Base-by-base conservation (phyloP, 225 moss, liverwort and hornwort species). In the Takakia lepidozioides region DNA sequence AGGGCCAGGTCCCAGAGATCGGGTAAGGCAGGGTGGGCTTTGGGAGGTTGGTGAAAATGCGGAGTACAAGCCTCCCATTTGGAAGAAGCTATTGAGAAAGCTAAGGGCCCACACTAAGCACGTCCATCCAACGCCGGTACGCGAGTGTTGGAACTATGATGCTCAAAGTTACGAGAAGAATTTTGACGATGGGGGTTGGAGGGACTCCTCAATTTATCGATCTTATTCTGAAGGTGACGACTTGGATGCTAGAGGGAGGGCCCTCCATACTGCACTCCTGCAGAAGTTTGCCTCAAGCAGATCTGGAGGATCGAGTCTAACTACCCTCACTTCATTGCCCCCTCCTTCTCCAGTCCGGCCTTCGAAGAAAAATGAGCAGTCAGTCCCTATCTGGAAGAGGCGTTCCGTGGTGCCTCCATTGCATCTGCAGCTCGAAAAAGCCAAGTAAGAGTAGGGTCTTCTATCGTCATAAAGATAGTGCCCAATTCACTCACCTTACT, bases 161-260 rank as follows among this genome's bases (percentile, higher is more conserved):
- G 30, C 60, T 16, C 73, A 79, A 51, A 79, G 73, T 60, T 79
- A 79, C 25, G 43, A 67, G 60, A 79, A 79, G 67, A 79, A 79
- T 25, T 79, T 79, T 29, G 79, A 79, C 32, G 63, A 79, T 20
- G 79, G 78, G 9, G 42, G 53, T 3, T 78, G 72, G 72, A 49
- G 78, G 20, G 65, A 73, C 21, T 48, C 58, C 2, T 65, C 37
- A 6, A 7, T 32, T 32, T 11, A 6, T 0, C 32, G 32, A 7
- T 32, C 32, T 32, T 11, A 32, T 6, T 11, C 32, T 6, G 32
- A 32, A 54, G 37, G 40, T 34, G 61, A 47, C 19, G 55, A 74
- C 1, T 13, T 63, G 48, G 79, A 69, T 19, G 11, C 52, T 34
- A 79, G 66, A 49, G 70, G 67, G 60, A 62, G 60, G 14, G 70